Conservation (phyloP, 331 rosid species). For the Malus hybrid region DNA sequence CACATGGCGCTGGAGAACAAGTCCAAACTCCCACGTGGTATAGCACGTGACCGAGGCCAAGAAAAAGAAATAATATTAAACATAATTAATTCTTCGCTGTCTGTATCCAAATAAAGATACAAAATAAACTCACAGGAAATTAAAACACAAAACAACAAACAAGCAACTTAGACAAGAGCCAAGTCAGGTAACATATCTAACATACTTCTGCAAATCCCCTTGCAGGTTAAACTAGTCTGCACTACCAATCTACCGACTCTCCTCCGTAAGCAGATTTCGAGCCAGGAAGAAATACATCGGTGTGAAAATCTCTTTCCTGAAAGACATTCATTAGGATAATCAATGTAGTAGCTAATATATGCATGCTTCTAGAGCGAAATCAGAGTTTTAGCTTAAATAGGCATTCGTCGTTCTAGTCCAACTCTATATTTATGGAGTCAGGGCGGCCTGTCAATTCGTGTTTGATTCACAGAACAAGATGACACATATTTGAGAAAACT, state of each 20-base stretch:
- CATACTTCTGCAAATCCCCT: not conserved
- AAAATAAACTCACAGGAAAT: constrained; percentile 1
- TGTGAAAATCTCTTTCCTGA: constrained; percentile 41
- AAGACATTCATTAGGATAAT: not conserved
- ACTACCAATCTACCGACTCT: constrained; percentile 17
- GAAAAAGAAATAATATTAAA: not conserved
- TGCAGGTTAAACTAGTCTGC: constrained; percentile 1
- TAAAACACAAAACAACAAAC: constrained; percentile 5
- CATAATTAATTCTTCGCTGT: not conserved
- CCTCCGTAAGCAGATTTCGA: constrained; percentile 33
- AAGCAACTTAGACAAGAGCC: constrained; percentile 12
- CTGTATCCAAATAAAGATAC: not conserved
- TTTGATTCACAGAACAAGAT: not conserved
- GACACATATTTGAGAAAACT: not conserved
- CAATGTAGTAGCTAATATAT: not conserved
- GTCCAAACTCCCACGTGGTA: not conserved
- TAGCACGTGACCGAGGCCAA: not conserved
- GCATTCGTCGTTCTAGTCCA: not conserved
- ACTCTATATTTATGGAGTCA: not conserved
- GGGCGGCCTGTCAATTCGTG: not conserved
- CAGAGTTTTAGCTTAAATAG: not conserved
- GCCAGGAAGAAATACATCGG: constrained; percentile 46
- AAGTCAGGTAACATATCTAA: not conserved
- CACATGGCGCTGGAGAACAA: constrained; percentile 5
- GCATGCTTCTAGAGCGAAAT: not conserved